Conservation (phyloP, 306 rosid species). For the Sophora flavescens region DNA sequence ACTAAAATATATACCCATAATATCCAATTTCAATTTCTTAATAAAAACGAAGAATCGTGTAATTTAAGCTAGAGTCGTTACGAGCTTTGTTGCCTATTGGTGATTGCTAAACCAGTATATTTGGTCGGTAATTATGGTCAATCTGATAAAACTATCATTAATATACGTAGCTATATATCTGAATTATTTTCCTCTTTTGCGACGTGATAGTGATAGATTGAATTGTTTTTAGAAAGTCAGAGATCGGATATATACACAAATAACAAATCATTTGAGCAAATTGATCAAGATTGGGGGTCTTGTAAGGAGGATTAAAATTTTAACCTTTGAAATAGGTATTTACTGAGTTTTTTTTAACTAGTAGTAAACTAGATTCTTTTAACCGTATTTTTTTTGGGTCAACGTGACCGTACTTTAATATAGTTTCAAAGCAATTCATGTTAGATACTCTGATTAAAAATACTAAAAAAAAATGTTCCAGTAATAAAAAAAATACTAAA, state of each 20-base stretch:
- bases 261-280: background rate
- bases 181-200: background rate
- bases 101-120: background rate
- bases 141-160: background rate
- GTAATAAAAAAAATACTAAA: no score
- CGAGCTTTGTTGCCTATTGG: background rate
- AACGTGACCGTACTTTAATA: background rate
- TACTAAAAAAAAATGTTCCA: no score
- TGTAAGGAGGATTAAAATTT: background rate
- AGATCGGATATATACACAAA: background rate
- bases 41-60: background rate
- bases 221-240: background rate
- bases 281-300: background rate
- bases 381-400: background rate
- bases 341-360: no score
- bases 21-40: background rate
- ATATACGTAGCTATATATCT: background rate
- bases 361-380: no score
- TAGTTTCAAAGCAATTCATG: background rate
- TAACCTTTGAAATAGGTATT: background rate
- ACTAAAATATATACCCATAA: background rate
- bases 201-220: background rate
- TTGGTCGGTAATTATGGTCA: background rate
- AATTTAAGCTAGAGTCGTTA: background rate
- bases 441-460: no score